Base-by-base conservation (phyloP, 169 alveolate species). In the Pseudocohnilembus persalinus region DNA sequence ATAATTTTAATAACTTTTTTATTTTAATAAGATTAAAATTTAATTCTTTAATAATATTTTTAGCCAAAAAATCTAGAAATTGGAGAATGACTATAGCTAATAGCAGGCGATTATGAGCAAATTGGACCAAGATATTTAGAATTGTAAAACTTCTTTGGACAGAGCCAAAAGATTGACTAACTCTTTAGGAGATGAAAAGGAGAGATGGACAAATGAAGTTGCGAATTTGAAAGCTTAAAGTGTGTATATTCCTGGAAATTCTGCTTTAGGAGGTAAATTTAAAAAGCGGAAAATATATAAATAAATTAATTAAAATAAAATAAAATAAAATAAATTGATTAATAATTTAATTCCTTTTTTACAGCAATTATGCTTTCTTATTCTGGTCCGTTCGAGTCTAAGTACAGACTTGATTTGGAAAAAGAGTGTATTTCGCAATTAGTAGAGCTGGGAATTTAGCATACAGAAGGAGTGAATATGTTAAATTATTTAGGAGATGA, bases 371-470 rank as follows among this genome's bases (percentile, higher is more conserved):
- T 96, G 98, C 94, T 95, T 25, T 97, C 97, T 34, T 96, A 96
- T 87, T 81, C 95, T 78, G 99, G 99, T 63, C 98, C 99, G 20
- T 98, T 98, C 92, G 96, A 97, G 28, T 94, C 98, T 27, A 84
- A 94, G 73, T 97, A 94, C 86, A 94, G 99, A 83, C 81, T 77
- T 20, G 97, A 93, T 31, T 92, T 97, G 74, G 98, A 97, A 83
- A 90, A 89, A n/a, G 88, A 85, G 76, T 97, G 98, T 98, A 89
- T 93, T 80, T 91, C 93, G 74, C 76, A 89, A 85, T 89, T 96
- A 63, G 91, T 90, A 32, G 90, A 85, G 29, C 89, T 86, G 49
- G 85, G 89, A 27, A 92, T 96, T 32, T 91, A 90, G 49, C 94
- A 91, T 77, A 84, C 95, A 74, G 94, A 94, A 34, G 92, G 92